phyloP scores from a whole-genome alignment of 805 yeast species.

The Saccharomyces jurei region DNA sequence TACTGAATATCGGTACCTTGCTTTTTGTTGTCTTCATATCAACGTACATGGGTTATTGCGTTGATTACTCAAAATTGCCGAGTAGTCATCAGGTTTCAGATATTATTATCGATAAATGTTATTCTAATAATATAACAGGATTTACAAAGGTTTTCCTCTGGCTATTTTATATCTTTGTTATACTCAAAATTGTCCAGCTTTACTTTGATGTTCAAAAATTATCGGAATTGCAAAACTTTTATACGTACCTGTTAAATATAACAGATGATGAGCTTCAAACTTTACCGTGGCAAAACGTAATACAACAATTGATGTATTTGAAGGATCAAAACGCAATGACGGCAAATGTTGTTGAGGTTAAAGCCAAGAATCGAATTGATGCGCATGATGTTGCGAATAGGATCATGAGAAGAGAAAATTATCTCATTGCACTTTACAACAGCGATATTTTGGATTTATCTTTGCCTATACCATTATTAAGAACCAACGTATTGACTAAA shows the following conservation, averaged over 20 bases:
- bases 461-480: slow-evolving; percentile 43
- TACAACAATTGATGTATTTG: slow-evolving; percentile 61
- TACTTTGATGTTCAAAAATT: slow-evolving; percentile 59
- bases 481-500: slow-evolving; percentile 52
- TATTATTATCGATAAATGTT: slow-evolving; percentile 33
- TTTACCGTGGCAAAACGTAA: slow-evolving; percentile 84
- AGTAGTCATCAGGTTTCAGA: slow-evolving; percentile 29
- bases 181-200: slow-evolving; percentile 45
- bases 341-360: slow-evolving; percentile 45
- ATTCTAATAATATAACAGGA: slow-evolving; percentile 37
- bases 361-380: slow-evolving; percentile 66
- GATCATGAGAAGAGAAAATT: slow-evolving; percentile 91
- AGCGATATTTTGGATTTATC: slow-evolving; percentile 64
- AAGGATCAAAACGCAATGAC: slow-evolving; percentile 69
- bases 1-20: slow-evolving; percentile 63
- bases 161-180: slow-evolving; percentile 48
- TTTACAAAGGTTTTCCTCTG: slow-evolving; percentile 54
- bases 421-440: slow-evolving; percentile 82
- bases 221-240: slow-evolving; percentile 70
- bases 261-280: slow-evolving; percentile 82
- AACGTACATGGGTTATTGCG: slow-evolving; percentile 72
- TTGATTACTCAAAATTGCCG: slow-evolving; percentile 50
- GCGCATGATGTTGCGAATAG: slow-evolving; percentile 94
- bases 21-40: slow-evolving; percentile 74
- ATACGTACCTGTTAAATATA: slow-evolving; percentile 59